Base-by-base conservation (phyloP, 306 rosid genomes). In the Cucumis melo region DNA sequence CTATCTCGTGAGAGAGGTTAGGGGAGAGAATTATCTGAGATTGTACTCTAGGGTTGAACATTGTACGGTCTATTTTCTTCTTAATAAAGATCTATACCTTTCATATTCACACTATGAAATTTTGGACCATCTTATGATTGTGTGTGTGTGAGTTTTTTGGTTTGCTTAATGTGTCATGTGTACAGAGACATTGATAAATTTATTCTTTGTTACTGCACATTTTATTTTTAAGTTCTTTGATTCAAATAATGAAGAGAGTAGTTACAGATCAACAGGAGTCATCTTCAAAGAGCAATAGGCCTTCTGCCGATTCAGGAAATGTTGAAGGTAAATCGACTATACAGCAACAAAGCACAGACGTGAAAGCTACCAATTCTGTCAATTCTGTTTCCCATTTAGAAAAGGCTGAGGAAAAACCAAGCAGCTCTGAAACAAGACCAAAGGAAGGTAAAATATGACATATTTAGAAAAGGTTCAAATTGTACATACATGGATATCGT, bases 351-450 rank as follows among this genome's bases (percentile, higher is more conserved):
- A 78, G 57, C 66, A 73, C 54, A 54, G 81, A 77, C 48, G 10
- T 50, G 38, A 87, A 77, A 83, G 74, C 80, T 68, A 79, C 67
- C 50, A 61, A 20, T 76, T 81, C 80, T 75, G 71, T 10, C 15
- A 85, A 84, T 46, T 67, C 86, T 32, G 63, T 51, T 64, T 50
- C 83, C 63, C 77, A 51, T 62, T 36, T 82, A 53, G 87, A 88
- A 78, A 84, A 42, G 78, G 79, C 80, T 72, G 92, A 86, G 80
- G 96, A 87, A 29, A 90, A 92, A 77, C 89, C 97, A 48, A 89
- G 88, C 59, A 83, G 88, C 89, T 92, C 97, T 10, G 83, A 74
- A 78, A 63, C 88, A 64, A 90, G 99, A 85, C 96, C 92, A 61
- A 94, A 86, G 86, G 97, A 94, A 94, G 97, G 98, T 91, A 82